These are phyloP conservation scores for Straminergon stramineum DNA, from an alignment of 225 moss, liverwort and hornwort species.

Conservation along the genomic window DNA sequence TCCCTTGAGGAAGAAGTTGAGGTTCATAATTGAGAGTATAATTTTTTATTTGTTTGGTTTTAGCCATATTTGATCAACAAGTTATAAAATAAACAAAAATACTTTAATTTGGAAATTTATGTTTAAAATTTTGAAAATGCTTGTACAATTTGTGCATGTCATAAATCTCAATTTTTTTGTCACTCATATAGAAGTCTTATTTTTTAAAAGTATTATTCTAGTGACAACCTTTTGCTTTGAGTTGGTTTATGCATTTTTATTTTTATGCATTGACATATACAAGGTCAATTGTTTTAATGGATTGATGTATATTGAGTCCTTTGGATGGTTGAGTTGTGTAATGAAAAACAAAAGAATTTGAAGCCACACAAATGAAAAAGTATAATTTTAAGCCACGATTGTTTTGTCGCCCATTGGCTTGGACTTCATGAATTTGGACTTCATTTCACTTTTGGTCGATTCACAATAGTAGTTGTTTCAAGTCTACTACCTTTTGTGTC, in stretches of 20 bases:
- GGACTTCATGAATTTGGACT: background rate
- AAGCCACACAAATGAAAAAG: no score
- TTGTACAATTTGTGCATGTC: no score
- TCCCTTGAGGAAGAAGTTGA: no score
- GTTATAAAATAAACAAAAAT: no score
- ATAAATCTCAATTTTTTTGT: background rate
- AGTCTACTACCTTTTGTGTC: background rate
- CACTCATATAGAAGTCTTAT: background rate
- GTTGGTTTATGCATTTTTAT: background rate
- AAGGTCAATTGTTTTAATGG: background rate
- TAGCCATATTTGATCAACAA: no score
- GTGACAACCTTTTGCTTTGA: background rate
- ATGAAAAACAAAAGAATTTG: no score
- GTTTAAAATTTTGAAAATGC: no score
- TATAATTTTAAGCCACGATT: background rate
- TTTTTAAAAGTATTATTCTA: background rate
- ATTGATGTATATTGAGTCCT: background rate
- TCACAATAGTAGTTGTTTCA: background rate
- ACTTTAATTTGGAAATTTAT: no score
- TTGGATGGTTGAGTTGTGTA: background rate
- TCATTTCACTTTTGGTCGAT: fast-evolving
- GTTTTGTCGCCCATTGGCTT: background rate
- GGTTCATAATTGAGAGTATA: no score
- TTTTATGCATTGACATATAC: background rate
- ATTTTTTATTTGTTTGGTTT: no score